Evolutionary conservation across 495 filamentous ascomycete genomes (phyloP), one percentile per base, ranked within the genome.

Genomic region (Hypoxylon fragiforme): DNA sequence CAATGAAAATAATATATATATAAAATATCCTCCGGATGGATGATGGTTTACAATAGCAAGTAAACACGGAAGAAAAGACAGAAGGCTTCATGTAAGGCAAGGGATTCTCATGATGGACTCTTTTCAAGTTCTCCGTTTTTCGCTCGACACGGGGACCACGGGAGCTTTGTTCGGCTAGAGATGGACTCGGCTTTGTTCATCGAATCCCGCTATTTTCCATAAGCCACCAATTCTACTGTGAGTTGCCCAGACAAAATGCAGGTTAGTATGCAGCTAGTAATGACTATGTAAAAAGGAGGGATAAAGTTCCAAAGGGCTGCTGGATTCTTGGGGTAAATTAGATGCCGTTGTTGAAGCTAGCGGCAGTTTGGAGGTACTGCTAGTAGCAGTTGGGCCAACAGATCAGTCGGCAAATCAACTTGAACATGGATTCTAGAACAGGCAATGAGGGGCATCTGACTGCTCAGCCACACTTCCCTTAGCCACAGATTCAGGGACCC

Each of bases 81-180:
- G n/a, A 16, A 37, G n/a, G n/a, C n/a, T 16, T 30, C 20, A 9
- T 8, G 14, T 20, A 7, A n/a, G n/a, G n/a, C n/a, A n/a, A n/a
- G n/a, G n/a, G n/a, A n/a, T n/a, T n/a, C n/a, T n/a, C n/a, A n/a
- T n/a, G n/a, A n/a, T n/a, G n/a, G n/a, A n/a, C n/a, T n/a, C n/a
- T n/a, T n/a, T n/a, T n/a, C n/a, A n/a, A n/a, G n/a, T n/a, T 58
- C 59, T 58, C 59, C 59, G 49, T 28, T 28, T 28, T 28, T 28
- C 59, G 59, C 54, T 58, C 54, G 54, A 50, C 59, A 38, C 60
- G 24, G 24, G 24, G 24, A 28, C 24, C 24, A 28, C 24, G 54
- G 62, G 26, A 50, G 49, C 47, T 55, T 37, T 41, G 34, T 42
- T 67, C 64, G 64, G 64, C 57, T 67, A 64, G 46, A 44, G 41